Evolutionary conservation across 2,329 filamentous ascomycete species (phyloP), one percentile per base, ranked within the genome.

Genomic region (Westerdykella sp.): DNA sequence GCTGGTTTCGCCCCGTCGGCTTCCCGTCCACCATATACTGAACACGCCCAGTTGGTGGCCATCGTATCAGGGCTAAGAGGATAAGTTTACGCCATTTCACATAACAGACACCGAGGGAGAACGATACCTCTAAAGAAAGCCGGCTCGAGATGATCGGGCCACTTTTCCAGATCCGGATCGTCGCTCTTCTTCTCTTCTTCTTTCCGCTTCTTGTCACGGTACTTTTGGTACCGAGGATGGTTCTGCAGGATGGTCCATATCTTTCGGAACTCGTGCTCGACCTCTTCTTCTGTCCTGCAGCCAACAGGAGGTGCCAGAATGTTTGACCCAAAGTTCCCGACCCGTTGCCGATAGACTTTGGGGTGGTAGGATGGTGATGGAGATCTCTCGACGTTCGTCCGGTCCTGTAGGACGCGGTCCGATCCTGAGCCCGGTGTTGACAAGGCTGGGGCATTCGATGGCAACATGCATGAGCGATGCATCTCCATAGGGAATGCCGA

Each of bases 1-100:
- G 65, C 60, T 82, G 79, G 54, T 83, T 83, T 32, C 79, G 74
- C 21, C 79, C 79, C 49, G 74, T 73, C 14, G 71, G 73, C 56
- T 77, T 75, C 37, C 73, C 74, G 43, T 76, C 57, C 10, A 60
- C 53, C 57, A 63, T 69, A 44, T 62, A 55, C 59, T 81, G 79
- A 51, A 70, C 70, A 18, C 77, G 71, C 11, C 79, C 79, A 72
- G 80, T 79, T 1, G 78, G 78, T 40, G 73, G 77, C 55, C 73
- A 76, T 50, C 73, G 71, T 13, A 81, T 71, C 15, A 63, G 50
- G 37, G 50, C 57, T 60, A 41, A 36, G 31, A 37, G 34, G 14
- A 45, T 43, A 21, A 43, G 39, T 35, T 18, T 35, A 43, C 44
- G 23, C 35, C 31, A 12, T 30, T 37, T 35, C 28, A 14, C 30